Conservation (phyloP, 495 filamentous ascomycete genomes). For the Neurospora sp. region DNA sequence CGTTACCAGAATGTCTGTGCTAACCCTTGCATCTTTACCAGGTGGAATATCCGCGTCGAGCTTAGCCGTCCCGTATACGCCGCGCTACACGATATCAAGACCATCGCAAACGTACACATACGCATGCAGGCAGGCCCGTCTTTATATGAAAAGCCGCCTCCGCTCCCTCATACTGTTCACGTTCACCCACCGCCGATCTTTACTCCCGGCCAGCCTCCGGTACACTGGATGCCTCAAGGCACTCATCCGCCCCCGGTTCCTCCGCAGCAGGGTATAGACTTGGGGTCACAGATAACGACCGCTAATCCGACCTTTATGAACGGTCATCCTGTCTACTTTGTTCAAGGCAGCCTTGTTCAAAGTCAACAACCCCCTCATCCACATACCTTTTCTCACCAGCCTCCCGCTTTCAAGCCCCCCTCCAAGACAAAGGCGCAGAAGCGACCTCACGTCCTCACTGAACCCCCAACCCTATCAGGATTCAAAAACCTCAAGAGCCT, state of each 20-base stretch:
- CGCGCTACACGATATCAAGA: constrained; percentile 39
- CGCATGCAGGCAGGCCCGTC: constrained; percentile 43
- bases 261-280: background rate
- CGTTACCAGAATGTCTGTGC: background rate
- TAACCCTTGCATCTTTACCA: constrained; percentile 13
- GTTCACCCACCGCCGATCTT: background rate
- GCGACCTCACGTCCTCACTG: constrained; percentile 9
- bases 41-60: constrained; percentile 55
- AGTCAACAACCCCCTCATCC: constrained; percentile 5
- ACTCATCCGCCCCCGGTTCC: background rate
- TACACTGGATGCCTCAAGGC: background rate
- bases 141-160: constrained; percentile 34
- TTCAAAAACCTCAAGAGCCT: constrained; percentile 47
- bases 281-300: background rate
- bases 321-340: background rate
- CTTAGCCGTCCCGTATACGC: constrained; percentile 48
- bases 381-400: constrained; percentile 1
- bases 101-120: constrained; percentile 48
- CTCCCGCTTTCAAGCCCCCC: constrained; percentile 14
- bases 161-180: constrained; percentile 20
- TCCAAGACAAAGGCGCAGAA: constrained; percentile 15
- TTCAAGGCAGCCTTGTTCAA: background rate
- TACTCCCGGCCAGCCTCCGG: background rate
- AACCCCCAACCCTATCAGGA: constrained; percentile 43
- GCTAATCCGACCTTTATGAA: background rate